Percentiles rank a stretch among this genome's conserved stretches.
Evolutionary conservation across 2,329 filamentous ascomycete species (phyloP).

Genomic region (Camillea tinctor): DNA sequence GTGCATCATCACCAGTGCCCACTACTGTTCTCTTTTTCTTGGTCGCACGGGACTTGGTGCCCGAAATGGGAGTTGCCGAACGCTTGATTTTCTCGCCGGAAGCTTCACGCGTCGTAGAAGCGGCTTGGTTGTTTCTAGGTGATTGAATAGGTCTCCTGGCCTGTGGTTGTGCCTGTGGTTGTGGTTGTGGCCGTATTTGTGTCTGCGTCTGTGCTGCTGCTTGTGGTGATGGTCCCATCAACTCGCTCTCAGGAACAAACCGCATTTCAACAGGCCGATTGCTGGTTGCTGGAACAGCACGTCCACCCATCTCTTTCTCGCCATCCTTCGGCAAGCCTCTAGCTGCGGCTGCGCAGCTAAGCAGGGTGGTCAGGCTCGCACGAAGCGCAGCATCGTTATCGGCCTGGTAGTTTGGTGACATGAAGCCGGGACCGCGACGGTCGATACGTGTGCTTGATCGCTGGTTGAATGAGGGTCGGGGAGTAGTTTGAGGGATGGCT

Average conservation of each 20-base stretch:
- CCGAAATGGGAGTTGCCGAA: conserved; percentile 37
- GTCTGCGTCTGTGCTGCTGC: conserved; percentile 12
- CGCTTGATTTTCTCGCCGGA: conserved; percentile 50
- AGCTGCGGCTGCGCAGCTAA: conserved; percentile 92
- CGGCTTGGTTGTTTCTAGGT: conserved; percentile 9
- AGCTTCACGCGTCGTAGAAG: conserved; percentile 19
- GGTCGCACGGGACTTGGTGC: conserved; percentile 42
- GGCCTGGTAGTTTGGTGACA: conserved; percentile 73
- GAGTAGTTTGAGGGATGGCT: conserved; percentile 47
- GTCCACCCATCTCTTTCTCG: conserved; percentile 38
- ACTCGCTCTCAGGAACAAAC: conserved; percentile 60
- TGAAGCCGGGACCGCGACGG: conserved; percentile 57
- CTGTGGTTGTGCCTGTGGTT: conserved; percentile 2
- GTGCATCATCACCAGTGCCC: conserved; percentile 37
- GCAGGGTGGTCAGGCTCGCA: conserved; percentile 87
- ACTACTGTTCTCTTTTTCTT: conserved; percentile 59
- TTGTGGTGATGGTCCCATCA: conserved; percentile 41
- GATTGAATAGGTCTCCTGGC: conserved; percentile 16
- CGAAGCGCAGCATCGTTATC: conserved; percentile 92
- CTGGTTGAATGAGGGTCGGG: conserved; percentile 48
- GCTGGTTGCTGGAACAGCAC: conserved; percentile 43
- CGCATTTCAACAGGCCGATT: conserved; percentile 58
- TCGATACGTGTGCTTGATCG: conserved; percentile 47
- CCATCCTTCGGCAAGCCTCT: conserved; percentile 71
- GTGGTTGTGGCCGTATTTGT: conserved; percentile 17